Evolutionary conservation across 2,329 filamentous ascomycete genomes (phyloP).

Genomic region (Lecanicillium sp.): DNA sequence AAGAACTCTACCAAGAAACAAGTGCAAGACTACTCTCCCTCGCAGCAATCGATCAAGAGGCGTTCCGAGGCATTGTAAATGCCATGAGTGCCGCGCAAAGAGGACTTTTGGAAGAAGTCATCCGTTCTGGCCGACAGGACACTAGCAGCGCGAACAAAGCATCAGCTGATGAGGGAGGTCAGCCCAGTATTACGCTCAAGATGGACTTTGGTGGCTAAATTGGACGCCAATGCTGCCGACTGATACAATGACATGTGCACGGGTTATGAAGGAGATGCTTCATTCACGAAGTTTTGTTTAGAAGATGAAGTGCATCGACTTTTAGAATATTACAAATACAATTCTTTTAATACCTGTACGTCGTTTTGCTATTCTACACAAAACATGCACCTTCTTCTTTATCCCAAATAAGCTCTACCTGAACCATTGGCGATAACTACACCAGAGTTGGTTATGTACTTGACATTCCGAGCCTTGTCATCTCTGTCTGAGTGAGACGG

Average conservation of each 20-base stretch:
- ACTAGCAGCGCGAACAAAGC: conserved; percentile 30
- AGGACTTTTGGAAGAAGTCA: conserved; percentile 71
- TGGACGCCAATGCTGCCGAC: not conserved
- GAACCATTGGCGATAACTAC: conserved; percentile 3
- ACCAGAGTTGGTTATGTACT: not conserved
- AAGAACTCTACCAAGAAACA: conserved; percentile 59
- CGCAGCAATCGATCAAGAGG: conserved; percentile 62
- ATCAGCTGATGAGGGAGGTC: conserved; percentile 36
- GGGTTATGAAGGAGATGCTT: not conserved
- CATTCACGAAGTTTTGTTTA: too few relatives aligned
- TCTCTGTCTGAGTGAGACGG: not conserved
- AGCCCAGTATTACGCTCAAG: conserved; percentile 85
- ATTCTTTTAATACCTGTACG: too few relatives aligned
- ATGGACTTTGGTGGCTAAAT: conserved; percentile 69
- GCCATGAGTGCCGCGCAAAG: conserved; percentile 64
- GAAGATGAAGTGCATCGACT: too few relatives aligned
- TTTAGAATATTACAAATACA: too few relatives aligned
- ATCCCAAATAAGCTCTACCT: not conserved
- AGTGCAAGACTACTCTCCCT: conserved; percentile 72
- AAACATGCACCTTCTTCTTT: not conserved
- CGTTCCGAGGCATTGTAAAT: conserved; percentile 67
- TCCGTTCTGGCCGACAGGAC: conserved; percentile 53
- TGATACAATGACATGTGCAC: not conserved
- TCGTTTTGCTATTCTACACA: too few relatives aligned
- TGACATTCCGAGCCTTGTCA: not conserved